A percentile compares a stretch with the other conserved stretches of the same genome.
Conservation (phyloP, 371 early-diverging fungal species). For the Mucor mucedo region DNA sequence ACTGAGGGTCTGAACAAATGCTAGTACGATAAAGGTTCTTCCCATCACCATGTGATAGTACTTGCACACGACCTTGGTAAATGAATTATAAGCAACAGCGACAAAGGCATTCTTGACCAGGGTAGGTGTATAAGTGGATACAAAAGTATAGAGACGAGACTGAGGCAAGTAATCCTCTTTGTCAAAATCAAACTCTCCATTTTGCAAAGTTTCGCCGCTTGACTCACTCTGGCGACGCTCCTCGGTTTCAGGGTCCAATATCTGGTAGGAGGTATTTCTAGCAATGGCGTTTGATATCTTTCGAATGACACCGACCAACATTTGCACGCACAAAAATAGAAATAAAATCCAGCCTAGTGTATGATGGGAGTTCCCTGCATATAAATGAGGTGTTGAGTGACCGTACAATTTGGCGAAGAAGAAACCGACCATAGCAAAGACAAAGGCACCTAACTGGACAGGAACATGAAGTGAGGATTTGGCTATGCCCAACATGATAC, state of each 20-base stretch:
- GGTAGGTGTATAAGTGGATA: conserved; percentile 42
- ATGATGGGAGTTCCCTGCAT: conserved; percentile 53
- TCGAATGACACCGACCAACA: conserved; percentile 50
- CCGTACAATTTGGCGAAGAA: conserved; percentile 55
- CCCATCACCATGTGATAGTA: conserved; percentile 47
- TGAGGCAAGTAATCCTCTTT: conserved; percentile 3
- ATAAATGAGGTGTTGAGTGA: conserved; percentile 51
- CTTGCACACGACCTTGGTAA: conserved; percentile 48
- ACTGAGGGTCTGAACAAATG: conserved; percentile 52
- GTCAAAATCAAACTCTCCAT: conserved; percentile 24
- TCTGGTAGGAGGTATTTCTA: conserved; percentile 31
- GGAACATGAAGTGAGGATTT: conserved; percentile 54
- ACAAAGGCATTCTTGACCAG: conserved; percentile 44
- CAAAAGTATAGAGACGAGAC: conserved; percentile 29
- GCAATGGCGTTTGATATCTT: conserved; percentile 53
- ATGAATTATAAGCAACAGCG: conserved; percentile 43
- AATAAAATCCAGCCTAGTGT: conserved; percentile 52
- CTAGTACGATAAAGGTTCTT: conserved; percentile 45
- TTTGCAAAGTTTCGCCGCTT: conserved; percentile 43
- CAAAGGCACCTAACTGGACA: conserved; percentile 41
- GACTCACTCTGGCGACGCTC: conserved; percentile 35
- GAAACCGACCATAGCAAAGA: conserved; percentile 45
- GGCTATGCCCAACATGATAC: conserved; percentile 56
- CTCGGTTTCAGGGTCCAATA: conserved; percentile 5
- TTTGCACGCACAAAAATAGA: conserved; percentile 40